Percentiles rank a stretch among this genome's conserved stretches.
These are phyloP conservation scores for Dunaliella primolecta DNA, from an alignment of 139 green algal species.

Conservation along the genomic window DNA sequence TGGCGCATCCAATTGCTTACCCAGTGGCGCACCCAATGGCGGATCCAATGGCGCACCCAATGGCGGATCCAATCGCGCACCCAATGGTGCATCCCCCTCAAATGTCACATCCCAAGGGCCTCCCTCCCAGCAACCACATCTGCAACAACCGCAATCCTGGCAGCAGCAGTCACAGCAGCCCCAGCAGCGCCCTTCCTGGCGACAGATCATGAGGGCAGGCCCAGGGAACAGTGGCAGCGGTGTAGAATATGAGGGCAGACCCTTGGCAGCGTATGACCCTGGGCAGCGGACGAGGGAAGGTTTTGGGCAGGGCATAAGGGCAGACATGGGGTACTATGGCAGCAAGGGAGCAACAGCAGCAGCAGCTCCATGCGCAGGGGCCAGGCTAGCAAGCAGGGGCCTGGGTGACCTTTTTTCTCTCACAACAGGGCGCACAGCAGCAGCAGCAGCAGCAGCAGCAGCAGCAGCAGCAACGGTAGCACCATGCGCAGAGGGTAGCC, in stretches of 20 bases:
- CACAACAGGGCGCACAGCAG: too few species aligned
- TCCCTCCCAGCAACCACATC: background rate
- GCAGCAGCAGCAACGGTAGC: background rate
- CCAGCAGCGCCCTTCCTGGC: background rate
- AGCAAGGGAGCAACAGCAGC: background rate
- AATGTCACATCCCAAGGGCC: background rate
- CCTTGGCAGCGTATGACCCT: background rate
- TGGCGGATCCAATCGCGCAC: background rate
- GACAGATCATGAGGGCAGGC: background rate
- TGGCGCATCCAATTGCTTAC: background rate
- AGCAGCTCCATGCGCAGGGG: too few species aligned
- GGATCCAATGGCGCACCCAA: background rate
- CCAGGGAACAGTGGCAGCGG: background rate
- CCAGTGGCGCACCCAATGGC: background rate
- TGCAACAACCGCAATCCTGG: background rate
- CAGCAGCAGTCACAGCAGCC: background rate
- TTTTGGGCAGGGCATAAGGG: background rate
- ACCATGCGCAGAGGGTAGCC: background rate
- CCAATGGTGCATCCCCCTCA: background rate
- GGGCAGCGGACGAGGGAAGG: background rate
- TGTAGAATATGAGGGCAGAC: background rate
- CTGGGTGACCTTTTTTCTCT: too few species aligned
- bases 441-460: background rate
- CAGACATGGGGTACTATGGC: background rate
- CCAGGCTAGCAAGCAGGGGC: too few species aligned